Evolutionary conservation across 2,329 filamentous ascomycete genomes (phyloP), one percentile per base, ranked within the genome.

Genomic region (Colletotrichum spaethianum): DNA sequence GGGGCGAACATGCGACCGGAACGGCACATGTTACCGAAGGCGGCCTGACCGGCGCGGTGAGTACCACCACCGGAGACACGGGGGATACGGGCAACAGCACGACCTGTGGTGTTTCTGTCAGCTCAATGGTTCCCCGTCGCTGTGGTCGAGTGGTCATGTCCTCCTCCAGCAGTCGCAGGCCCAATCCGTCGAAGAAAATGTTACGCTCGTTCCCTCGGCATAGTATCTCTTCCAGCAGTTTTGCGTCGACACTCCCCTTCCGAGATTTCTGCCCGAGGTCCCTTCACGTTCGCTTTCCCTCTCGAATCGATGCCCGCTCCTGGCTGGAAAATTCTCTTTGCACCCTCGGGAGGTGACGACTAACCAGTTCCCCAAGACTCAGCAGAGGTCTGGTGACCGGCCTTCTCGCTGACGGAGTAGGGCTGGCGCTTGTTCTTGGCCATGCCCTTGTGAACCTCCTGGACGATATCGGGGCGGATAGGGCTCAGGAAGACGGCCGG

Each of bases 31-130:
- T 99, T 99, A 94, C 96, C 96, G 88, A 98, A 99, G 81, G 96
- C 96, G 87, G 96, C 96, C 91, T 99, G 96, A 90, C 96, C 96
- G 84, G 96, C 96, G 91, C 96, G 96, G 93, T 99, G 96, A 86
- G 96, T 99, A 94, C 96, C 96, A 90, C 96, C 96, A 92, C 96
- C 96, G 85, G 96, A 98, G 86, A 99, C 96, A 98, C 96, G 96
- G 83, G 97, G 96, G 83, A 99, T 99, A 98, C 96, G 96, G 86
- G 96, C 97, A 84, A 99, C 96, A 87, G 96, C 96, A 88, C 96
- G 96, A 90, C 95, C 95, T 98, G 79, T 75, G 65, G 70, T 70
- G 53, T 28, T 67, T 62, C 38, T 57, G 72, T 74, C 73, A 74
- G 73, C 57, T 55, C 52, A 68, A 28, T n/a, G 6, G 42, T 36